Conservation (phyloP, 73 alveolate genomes). For the Breviolum minutum region DNA sequence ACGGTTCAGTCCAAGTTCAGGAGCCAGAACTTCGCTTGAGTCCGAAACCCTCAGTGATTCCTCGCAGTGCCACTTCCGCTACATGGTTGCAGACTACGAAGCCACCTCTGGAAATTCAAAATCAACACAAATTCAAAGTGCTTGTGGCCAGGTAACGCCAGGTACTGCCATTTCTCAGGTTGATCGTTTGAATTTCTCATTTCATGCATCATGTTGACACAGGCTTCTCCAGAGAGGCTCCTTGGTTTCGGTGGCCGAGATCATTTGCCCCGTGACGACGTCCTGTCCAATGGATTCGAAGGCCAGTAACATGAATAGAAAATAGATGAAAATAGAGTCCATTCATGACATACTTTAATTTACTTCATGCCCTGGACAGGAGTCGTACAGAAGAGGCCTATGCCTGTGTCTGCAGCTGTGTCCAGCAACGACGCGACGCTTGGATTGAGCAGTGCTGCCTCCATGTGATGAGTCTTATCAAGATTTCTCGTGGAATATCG, state of each 20-base stretch:
- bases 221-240: conserved; percentile 25
- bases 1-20: background rate
- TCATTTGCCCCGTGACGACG: background rate
- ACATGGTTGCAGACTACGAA: background rate
- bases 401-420: conserved; percentile 1
- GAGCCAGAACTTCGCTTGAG: background rate
- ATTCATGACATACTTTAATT: background rate
- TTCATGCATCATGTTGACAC: background rate
- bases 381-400: background rate
- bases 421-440: conserved; percentile 39
- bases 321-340: too few relatives aligned
- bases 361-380: background rate
- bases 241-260: background rate
- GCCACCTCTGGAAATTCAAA: too few relatives aligned
- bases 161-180: too few relatives aligned
- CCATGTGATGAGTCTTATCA: background rate
- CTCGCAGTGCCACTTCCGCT: conserved; percentile 11
- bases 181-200: too few relatives aligned
- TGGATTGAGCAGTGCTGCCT: background rate
- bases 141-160: too few relatives aligned
- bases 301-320: too few relatives aligned
- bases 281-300: too few relatives aligned
- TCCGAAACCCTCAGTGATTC: conserved; percentile 10
- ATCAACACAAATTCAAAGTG: too few relatives aligned
- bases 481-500: too few relatives aligned